Conservation (phyloP, 805 yeast species). For the Peterozyma toletana region DNA sequence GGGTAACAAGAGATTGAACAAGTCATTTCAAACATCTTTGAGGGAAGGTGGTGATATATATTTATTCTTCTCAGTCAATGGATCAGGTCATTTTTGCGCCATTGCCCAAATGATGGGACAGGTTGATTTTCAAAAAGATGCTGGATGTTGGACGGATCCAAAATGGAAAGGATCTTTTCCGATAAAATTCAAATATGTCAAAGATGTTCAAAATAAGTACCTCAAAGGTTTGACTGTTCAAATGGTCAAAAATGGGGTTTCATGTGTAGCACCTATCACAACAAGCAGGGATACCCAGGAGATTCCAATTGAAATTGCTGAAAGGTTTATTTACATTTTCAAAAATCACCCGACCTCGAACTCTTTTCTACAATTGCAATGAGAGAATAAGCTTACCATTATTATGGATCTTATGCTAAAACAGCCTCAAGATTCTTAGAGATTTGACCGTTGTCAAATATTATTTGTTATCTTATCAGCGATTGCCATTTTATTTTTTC, state of each 20-base stretch:
- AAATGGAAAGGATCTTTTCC: constrained; percentile 48
- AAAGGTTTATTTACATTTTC: constrained; percentile 39
- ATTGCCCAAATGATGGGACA: constrained; percentile 43
- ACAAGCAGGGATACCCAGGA: constrained; percentile 59
- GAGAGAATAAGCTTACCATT: too few species aligned
- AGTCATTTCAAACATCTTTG: constrained; percentile 24
- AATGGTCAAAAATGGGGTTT: constrained; percentile 30
- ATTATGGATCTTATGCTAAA: too few species aligned
- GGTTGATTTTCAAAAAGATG: constrained; percentile 27
- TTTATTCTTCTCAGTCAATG: constrained; percentile 51
- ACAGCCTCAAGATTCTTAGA: too few species aligned
- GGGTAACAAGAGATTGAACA: constrained; percentile 45
- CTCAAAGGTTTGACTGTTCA: constrained; percentile 39
- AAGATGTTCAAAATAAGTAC: constrained; percentile 41
- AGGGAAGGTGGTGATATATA: constrained; percentile 26
- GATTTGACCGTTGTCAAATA: too few species aligned
- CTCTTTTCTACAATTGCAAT: background rate
- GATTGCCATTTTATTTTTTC: too few species aligned
- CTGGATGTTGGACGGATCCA: constrained; percentile 40
- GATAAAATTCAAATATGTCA: constrained; percentile 44
- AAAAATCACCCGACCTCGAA: constrained; percentile 3
- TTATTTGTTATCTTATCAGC: too few species aligned
- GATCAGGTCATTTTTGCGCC: constrained; percentile 52
- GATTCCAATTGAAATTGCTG: constrained; percentile 40
- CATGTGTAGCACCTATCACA: constrained; percentile 35